Base-by-base conservation (phyloP, 2,329 filamentous ascomycete species). In the Dendrostoma leiphaemia region DNA sequence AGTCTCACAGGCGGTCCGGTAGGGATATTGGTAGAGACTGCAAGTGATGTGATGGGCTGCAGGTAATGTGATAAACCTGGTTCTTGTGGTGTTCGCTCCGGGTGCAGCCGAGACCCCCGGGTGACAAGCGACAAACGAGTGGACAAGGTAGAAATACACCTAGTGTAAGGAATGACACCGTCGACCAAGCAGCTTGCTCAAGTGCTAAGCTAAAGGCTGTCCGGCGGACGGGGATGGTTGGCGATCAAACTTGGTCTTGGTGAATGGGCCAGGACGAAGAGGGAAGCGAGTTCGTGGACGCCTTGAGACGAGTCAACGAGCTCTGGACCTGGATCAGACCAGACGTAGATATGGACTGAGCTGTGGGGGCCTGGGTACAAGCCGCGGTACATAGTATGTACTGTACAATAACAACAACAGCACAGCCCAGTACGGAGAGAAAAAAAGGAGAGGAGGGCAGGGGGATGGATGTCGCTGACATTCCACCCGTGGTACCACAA, bases 121-220 rank as follows among this genome's bases (percentile, higher is more conserved):
- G 38, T 41, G 29, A 31, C n/a, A 41, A 38, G 48, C 29, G 28
- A 51, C 41, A 43, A 55, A 51, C 21, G 31, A 51, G 32, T 46
- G 34, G 50, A 57, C 35, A 17, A 46, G 34, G 51, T 41, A 31
- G 19, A 31, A n/a, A n/a, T n/a, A n/a, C n/a, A n/a, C n/a, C 15
- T 28, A 21, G 45, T 32, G 23, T 44, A 48, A 51, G 24, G 46
- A 43, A 51, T 46, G 54, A 54, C 46, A 21, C 38, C 24, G 23
- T 31, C 41, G 34, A 40, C 29, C 44, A 32, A n/a, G 44, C 15
- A 46, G 34, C 46, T 53, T n/a, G n/a, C n/a, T n/a, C n/a, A n/a
- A n/a, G n/a, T n/a, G n/a, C n/a, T n/a, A n/a, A n/a, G n/a, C n/a
- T n/a, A n/a, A n/a, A 34, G 50, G 40, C 23, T 40, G 54, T 32